These are phyloP conservation scores for Aspergillus sp. DNA, from an alignment of 2,329 filamentous ascomycete genomes.

Conservation along the genomic window DNA sequence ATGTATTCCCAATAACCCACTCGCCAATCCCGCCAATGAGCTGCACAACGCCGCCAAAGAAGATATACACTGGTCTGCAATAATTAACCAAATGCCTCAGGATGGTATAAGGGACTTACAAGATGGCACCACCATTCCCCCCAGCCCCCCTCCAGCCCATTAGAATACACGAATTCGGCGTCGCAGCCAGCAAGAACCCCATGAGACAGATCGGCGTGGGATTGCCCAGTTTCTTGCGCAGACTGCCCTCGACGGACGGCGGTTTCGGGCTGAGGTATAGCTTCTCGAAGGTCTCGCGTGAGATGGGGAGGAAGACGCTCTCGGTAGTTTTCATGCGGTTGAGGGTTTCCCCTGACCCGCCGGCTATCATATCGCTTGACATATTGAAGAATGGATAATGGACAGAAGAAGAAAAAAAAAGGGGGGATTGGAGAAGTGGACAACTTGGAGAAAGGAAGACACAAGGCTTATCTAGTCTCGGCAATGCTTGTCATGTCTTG, in stretches of 20 bases:
- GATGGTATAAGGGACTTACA: slow-evolving; percentile 20
- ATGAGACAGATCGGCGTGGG: slow-evolving; percentile 61
- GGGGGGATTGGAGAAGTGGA: no score
- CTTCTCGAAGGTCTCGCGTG: slow-evolving; percentile 64
- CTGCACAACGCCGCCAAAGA: slow-evolving; percentile 51
- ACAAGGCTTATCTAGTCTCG: no score
- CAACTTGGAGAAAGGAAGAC: no score
- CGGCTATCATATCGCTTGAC: slow-evolving; percentile 18
- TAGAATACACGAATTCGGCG: slow-evolving; percentile 55
- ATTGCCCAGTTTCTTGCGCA: slow-evolving; percentile 60
- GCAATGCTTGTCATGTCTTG: no score
- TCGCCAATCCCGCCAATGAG: slow-evolving; percentile 39
- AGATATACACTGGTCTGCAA: slow-evolving; percentile 40
- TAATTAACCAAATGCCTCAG: not conserved
- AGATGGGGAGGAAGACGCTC: slow-evolving; percentile 51
- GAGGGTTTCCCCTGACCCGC: slow-evolving; percentile 27
- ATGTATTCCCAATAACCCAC: slow-evolving; percentile 59
- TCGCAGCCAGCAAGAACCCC: slow-evolving; percentile 57
- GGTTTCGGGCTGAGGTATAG: slow-evolving; percentile 59
- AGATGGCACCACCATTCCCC: slow-evolving; percentile 50
- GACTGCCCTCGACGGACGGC: slow-evolving; percentile 51
- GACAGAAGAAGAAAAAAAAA: no score
- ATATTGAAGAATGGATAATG: not conserved
- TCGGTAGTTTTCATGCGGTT: slow-evolving; percentile 34
- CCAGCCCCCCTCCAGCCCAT: slow-evolving; percentile 62